A percentile compares a stretch with the other conserved stretches of the same genome.
Conservation (phyloP, 495 filamentous ascomycete genomes). For the Pyronema omphalodes region DNA sequence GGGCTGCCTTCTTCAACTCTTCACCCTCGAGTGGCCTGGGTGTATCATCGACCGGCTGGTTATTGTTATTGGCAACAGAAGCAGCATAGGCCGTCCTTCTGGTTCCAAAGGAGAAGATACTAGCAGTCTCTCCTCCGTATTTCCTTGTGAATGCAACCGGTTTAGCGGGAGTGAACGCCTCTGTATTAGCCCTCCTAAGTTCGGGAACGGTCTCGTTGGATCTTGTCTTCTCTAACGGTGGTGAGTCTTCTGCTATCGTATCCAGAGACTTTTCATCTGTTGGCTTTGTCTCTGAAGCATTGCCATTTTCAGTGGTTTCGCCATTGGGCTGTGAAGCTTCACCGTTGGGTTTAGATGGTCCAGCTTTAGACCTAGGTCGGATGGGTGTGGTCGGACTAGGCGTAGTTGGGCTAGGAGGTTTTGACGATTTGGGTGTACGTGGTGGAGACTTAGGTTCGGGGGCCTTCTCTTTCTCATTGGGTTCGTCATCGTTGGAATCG, state of each 20-base stretch:
- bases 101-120: constrained; percentile 21
- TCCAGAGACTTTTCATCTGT: constrained; percentile 7
- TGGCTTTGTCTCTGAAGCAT: constrained; percentile 1
- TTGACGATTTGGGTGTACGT: too few relatives aligned
- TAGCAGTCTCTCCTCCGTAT: constrained; percentile 15
- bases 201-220: background rate
- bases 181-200: background rate
- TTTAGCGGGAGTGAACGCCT: too few relatives aligned
- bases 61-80: constrained; percentile 17
- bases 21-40: constrained; percentile 39
- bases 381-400: too few relatives aligned
- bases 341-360: background rate
- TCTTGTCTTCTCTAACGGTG: background rate
- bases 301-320: background rate
- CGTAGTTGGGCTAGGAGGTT: background rate
- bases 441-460: background rate
- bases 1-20: constrained; percentile 60
- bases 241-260: background rate
- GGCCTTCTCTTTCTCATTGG: constrained; percentile 1
- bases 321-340: background rate
- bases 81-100: constrained; percentile 14
- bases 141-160: constrained; percentile 2
- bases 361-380: too few relatives aligned
- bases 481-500: background rate
- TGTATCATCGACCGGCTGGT: constrained; percentile 12